A percentile compares a stretch with the other conserved stretches of the same genome.
These are phyloP conservation scores for Barnettozyma populi DNA, from an alignment of 805 yeast species.

Conservation along the genomic window DNA sequence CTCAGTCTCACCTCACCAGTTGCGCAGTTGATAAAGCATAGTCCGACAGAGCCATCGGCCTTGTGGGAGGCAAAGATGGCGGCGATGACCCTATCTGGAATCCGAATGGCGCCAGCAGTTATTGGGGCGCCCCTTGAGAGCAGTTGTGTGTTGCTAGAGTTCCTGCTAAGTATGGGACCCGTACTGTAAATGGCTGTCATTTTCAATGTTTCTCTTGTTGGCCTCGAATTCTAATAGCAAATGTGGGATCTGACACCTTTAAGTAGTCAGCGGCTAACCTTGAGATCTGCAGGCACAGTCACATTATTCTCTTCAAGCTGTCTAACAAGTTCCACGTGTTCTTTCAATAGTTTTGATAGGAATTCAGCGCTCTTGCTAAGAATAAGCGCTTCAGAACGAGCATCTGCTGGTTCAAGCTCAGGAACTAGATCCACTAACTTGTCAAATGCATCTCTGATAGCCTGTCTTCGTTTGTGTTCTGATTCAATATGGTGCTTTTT, in stretches of 20 bases:
- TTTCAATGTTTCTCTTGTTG: no score
- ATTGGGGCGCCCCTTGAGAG: conserved; percentile 4
- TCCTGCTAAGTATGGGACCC: neutral
- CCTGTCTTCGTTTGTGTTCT: conserved; percentile 82
- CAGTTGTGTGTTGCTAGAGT: neutral
- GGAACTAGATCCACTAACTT: conserved; percentile 73
- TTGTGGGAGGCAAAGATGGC: conserved; percentile 26
- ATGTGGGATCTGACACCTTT: neutral
- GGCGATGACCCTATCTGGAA: conserved; percentile 24
- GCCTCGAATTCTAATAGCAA: neutral
- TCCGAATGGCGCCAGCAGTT: conserved; percentile 5
- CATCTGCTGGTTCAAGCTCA: conserved; percentile 58
- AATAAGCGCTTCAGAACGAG: conserved; percentile 74
- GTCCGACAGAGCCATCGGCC: conserved; percentile 31
- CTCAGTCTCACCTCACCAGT: conserved; percentile 35
- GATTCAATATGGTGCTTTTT: conserved; percentile 77
- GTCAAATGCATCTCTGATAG: conserved; percentile 79
- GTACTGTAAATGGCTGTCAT: neutral
- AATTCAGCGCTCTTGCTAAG: conserved; percentile 59
- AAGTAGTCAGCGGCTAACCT: conserved; percentile 1
- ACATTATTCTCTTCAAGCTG: conserved; percentile 34
- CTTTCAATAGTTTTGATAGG: conserved; percentile 43
- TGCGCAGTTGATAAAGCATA: conserved; percentile 33
- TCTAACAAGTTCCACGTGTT: conserved; percentile 41
- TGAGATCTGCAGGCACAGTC: conserved; percentile 5